Evolutionary conservation across 176 grass and related monocot genomes (phyloP), one percentile per base, ranked within the genome.

Genomic region (Typha latifolia): DNA sequence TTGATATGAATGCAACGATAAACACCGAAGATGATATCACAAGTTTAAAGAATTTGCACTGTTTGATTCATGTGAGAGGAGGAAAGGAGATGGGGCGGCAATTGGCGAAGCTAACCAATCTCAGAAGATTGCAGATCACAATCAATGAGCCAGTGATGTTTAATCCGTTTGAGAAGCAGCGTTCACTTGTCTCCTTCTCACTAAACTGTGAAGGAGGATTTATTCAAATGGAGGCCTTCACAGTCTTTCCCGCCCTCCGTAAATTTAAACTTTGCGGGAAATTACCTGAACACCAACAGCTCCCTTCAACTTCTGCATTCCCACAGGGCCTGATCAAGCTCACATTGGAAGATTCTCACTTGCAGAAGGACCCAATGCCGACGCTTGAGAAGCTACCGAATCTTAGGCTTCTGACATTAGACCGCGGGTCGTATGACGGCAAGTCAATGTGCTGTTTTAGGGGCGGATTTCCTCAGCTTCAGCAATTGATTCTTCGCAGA

Each of bases 101-200:
- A 67, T 47, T 76, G 63, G 61, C 67, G 32, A 76, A 67, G 63
- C 49, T 68, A 14, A 11, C 18, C 26, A 48, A 24, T 32, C 49
- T 76, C 16, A 68, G 18, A 76, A 76, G 73, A 14, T 43, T 76
- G 49, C 66, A 76, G 16, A 68, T 76, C 43, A 67, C 73, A 5
- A 67, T 76, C 50, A 68, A 68, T 10, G 63, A 76, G 67, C 10
- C 12, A 9, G 27, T 76, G 27, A 67, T 68, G 67, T 51, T 76
- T 14, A 76, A 76, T 76, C 73, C 23, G 21, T 76, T 76, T 68
- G 73, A 76, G 49, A 76, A 76, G 63, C 73, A 76, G 37, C 64
- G 62, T 13, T 16, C 73, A 37, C 47, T 76, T 29, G 64, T 67
- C 66, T 76, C 73, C n/a, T 51, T 76, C 50, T 68, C 73, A 15